Evolutionary conservation across 306 rosid genomes (phyloP), one percentile per base, ranked within the genome.

Genomic region (Leucaena leucocephala): DNA sequence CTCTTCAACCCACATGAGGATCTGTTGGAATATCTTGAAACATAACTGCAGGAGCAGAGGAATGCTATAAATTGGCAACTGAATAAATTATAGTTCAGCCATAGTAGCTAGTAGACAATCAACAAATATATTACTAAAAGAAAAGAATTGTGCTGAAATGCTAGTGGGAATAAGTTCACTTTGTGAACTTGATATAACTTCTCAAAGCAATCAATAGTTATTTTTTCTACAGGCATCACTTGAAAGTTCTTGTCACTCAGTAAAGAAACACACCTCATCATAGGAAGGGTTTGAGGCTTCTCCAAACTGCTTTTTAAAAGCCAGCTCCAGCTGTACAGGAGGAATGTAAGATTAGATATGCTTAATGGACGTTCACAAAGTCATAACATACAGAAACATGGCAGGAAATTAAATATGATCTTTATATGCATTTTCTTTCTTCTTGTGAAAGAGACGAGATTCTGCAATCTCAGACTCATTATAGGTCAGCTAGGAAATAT

Each of bases 1-100:
- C 89, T 92, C 97, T 77, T 94, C 98, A 81, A 87, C 91, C 98
- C 97, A 95, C 73, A 87, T 46, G 27, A 95, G 98, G 79, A 91
- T 88, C 54, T 95, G 95, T 78, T 90, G 98, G 86, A 86, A 90
- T 82, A 90, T 86, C 83, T 86, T 95, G 91, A 91, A 73, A 48
- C 81, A 46, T 16, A 83, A 34, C 98, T 95, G 97, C 86, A 87
- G 85, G 76, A 86, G 72, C 82, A 89, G 65, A 87, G 40, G 16
- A 72, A 80, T 59, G 55, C 67, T 76, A 71, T 54, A 19, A 50
- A 55, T 74, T 64, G 62, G 36, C 11, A 46, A 15, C 45, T 63
- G 52, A 72, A 64, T 54, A 39, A 17, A 75, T 79, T 36, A 42
- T 38, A 80, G 63, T 74, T 76, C 27, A 49, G 10, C 52, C 65